Evolutionary conservation across 371 early-diverging fungal genomes (phyloP).

Genomic region (Apophysomyces ossiformis): DNA sequence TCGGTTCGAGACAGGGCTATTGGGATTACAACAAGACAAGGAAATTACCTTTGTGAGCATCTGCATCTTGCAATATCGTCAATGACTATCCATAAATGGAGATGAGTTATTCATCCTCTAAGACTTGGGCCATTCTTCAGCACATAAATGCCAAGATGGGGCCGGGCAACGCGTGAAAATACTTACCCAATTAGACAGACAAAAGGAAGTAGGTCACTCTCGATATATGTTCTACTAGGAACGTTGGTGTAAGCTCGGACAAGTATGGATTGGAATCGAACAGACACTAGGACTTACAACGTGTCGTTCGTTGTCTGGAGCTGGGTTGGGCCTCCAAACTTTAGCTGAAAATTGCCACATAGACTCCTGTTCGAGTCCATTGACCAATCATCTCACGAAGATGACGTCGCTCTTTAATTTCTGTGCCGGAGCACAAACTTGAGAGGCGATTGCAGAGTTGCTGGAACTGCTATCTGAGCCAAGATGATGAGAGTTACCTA

Average conservation of each 20-base stretch:
- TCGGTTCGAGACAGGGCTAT: neutral
- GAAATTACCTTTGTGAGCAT: constrained; percentile 81
- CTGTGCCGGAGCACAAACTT: neutral
- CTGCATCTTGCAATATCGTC: constrained; percentile 63
- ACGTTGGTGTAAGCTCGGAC: neutral
- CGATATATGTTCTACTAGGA: constrained; percentile 4
- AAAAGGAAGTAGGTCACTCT: constrained; percentile 1
- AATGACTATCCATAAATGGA: constrained; percentile 1
- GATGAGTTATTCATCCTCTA: neutral
- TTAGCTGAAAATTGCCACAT: constrained; percentile 1
- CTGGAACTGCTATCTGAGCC: too few species aligned
- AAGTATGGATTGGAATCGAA: neutral
- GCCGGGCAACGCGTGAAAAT: constrained; percentile 6
- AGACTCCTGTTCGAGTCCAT: neutral
- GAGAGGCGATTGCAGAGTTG: neutral
- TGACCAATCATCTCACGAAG: neutral
- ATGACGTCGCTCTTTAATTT: constrained; percentile 10
- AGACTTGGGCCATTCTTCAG: neutral
- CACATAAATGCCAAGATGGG: neutral
- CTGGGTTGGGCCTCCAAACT: neutral
- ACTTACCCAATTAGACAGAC: constrained; percentile 4
- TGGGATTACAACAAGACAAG: neutral
- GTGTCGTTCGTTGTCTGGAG: constrained; percentile 9
- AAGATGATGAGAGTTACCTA: too few species aligned
- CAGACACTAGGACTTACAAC: neutral